A percentile compares a stretch with the other conserved stretches of the same genome.
phyloP scores from a whole-genome alignment of 768 basidiomycete genomes.

The Amanita rubescens region DNA sequence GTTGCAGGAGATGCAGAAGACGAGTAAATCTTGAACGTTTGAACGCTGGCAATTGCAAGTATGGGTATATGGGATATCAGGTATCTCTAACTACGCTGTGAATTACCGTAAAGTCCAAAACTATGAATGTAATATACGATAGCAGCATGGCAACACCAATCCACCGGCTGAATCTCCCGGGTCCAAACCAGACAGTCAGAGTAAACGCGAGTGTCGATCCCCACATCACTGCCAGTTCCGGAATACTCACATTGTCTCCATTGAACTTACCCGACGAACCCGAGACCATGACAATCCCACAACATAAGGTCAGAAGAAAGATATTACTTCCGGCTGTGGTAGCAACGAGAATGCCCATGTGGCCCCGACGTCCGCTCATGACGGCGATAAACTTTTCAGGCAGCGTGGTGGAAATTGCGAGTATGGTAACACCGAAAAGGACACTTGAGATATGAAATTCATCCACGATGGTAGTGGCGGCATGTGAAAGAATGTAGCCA shows the following conservation, averaged over 20 bases:
- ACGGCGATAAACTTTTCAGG: neutral
- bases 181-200: neutral
- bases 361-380: no score
- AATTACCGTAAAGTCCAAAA: neutral
- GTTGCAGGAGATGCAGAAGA: conserved; percentile 25
- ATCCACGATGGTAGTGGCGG: no score
- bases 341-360: no score
- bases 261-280: neutral
- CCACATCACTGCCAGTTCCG: neutral
- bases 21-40: no score
- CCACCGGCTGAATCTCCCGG: neutral
- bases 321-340: no score
- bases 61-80: no score
- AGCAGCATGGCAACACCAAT: neutral
- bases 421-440: no score
- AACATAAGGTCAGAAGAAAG: no score
- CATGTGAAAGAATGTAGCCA: neutral
- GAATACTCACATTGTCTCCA: neutral
- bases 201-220: neutral
- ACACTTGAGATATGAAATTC: no score
- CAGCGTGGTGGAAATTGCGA: no score
- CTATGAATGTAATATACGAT: neutral
- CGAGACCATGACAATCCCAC: no score
- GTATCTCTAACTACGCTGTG: neutral
- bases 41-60: no score